A percentile compares a stretch with the other conserved stretches of the same genome.
Evolutionary conservation across 2,329 filamentous ascomycete species (phyloP).

Genomic region (Penicillium sclerotigenum): DNA sequence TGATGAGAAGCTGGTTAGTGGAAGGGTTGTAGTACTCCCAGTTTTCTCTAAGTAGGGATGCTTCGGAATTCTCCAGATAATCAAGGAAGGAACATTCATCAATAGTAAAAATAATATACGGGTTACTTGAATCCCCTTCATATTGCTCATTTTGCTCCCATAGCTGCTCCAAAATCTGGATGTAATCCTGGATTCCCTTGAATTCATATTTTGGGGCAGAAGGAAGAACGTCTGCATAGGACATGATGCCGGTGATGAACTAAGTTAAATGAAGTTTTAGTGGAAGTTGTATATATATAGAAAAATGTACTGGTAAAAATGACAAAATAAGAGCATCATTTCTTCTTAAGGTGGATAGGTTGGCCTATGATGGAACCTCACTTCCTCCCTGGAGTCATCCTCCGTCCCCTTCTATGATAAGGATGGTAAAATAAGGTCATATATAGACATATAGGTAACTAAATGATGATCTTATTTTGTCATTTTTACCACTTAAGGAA

Average conservation of each 20-base stretch:
- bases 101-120: background rate
- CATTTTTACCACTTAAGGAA: too few species aligned
- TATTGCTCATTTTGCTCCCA: background rate
- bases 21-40: too few species aligned
- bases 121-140: background rate
- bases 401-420: too few species aligned
- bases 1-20: too few species aligned
- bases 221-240: background rate
- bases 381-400: too few species aligned
- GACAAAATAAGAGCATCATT: background rate
- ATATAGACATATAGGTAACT: too few species aligned
- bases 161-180: background rate
- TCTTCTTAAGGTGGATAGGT: too few species aligned
- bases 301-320: background rate
- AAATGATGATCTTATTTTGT: too few species aligned
- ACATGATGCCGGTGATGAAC: background rate
- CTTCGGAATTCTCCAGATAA: background rate
- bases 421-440: too few species aligned
- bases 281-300: too few species aligned
- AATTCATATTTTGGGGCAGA: background rate
- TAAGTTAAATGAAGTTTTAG: too few species aligned
- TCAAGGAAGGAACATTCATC: background rate
- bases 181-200: background rate
- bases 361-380: conserved; percentile 2
- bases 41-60: too few species aligned